Base-by-base conservation (phyloP, 139 green algal genomes). In the Tetraselmis chui region DNA sequence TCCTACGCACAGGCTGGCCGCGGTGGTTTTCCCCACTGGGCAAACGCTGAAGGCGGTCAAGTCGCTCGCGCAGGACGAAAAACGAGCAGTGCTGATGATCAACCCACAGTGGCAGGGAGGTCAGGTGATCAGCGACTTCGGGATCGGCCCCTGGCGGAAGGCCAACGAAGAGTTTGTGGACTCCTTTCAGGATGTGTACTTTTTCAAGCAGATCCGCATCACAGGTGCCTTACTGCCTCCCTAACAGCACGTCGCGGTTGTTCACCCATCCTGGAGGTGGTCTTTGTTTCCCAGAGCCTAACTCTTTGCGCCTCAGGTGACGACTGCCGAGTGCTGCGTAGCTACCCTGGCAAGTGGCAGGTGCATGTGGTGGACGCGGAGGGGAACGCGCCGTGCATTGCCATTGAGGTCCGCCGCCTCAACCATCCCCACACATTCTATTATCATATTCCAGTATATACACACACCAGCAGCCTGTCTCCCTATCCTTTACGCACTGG, bases 21-120 rank as follows among this genome's bases (percentile, higher is more conserved):
- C 84, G 18, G 89, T 97, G 76, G 81, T 97, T 0, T 97, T 97
- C 84, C 93, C 94, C 23, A 97, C 89, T 0, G 90, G 89, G 0
- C 82, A 91, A 30, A 92, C 88, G 5, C 28, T 97, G 30, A 78
- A 89, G 77, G 84, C 88, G 59, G 77, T 94, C 32, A 82, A 74
- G 29, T 31, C 89, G 84, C 83, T 92, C 32, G 85, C 81, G 28
- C 83, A 85, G 77, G 75, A 87, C 2, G 77, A 78, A 29, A 78
- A 89, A 23, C 82, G 86, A 31, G 88, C 95, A 82, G 59, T 93
- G 30, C 76, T 97, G 29, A 89, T 97, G 75, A 80, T 97, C 32
- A 97, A 97, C 84, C 91, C 93, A 1, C 92, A 96, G 80, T 96
- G 91, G 91, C 76, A 84, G 1, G 24, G 23, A 0, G 1, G 23